These are phyloP conservation scores for Tephrocybe sp. DNA, from an alignment of 768 basidiomycete genomes.

Conservation along the genomic window DNA sequence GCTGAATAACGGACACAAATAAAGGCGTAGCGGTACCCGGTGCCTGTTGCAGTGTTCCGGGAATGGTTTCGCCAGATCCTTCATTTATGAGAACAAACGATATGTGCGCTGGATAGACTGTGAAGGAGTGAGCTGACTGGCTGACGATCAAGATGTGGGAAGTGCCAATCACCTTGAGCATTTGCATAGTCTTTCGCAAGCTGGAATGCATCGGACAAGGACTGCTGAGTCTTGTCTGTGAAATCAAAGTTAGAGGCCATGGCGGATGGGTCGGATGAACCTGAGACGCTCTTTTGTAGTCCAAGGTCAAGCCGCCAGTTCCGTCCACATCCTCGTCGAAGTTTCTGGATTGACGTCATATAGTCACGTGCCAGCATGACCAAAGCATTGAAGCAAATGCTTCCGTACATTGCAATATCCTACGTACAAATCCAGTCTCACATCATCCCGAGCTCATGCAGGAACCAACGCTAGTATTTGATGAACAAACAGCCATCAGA, in stretches of 20 bases:
- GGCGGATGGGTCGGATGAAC: neutral
- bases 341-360: slow-evolving; percentile 14
- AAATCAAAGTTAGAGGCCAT: slow-evolving; percentile 70
- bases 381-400: too few species aligned
- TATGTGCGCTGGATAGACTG: slow-evolving; percentile 83
- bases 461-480: neutral
- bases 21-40: slow-evolving; percentile 45
- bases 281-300: slow-evolving; percentile 1
- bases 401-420: too few species aligned
- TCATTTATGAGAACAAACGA: slow-evolving; percentile 81
- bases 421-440: too few species aligned
- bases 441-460: neutral
- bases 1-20: slow-evolving; percentile 73
- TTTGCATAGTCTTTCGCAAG: slow-evolving; percentile 83
- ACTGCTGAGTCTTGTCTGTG: slow-evolving; percentile 79
- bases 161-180: slow-evolving; percentile 58
- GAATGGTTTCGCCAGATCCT: slow-evolving; percentile 32
- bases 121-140: slow-evolving; percentile 12
- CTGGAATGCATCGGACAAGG: slow-evolving; percentile 69
- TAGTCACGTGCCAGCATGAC: too few species aligned
- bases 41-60: slow-evolving; percentile 29
- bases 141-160: neutral
- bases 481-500: neutral
- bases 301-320: neutral
- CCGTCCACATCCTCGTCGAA: slow-evolving; percentile 1